Percentiles rank a stretch among this genome's conserved stretches.
phyloP scores from a whole-genome alignment of 495 filamentous ascomycete species.

The Lasiosphaeria miniovina region DNA sequence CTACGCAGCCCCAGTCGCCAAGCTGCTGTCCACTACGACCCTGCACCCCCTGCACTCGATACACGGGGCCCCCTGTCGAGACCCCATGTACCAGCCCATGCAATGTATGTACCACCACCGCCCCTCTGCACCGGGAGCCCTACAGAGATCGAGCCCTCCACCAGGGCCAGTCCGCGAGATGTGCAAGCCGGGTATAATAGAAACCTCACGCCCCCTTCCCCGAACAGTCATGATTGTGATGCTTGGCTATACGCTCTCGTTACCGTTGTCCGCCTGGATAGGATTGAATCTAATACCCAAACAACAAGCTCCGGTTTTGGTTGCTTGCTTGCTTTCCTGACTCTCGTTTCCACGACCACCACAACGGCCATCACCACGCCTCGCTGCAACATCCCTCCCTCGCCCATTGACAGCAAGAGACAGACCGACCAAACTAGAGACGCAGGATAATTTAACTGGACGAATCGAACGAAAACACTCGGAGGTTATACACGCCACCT shows the following conservation, averaged over 20 bases:
- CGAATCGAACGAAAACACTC: not conserved
- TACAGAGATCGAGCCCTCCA: conserved; percentile 34
- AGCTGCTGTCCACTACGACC: conserved; percentile 7
- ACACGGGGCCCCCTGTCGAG: not conserved
- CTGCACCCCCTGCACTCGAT: conserved; percentile 5
- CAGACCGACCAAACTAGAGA: too few relatives aligned
- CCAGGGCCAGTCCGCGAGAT: conserved; percentile 28
- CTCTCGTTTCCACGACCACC: conserved; percentile 10
- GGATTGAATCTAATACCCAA: conserved; percentile 7
- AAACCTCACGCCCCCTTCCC: conserved; percentile 28
- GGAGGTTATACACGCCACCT: too few relatives aligned
- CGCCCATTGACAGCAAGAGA: not conserved
- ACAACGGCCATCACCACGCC: conserved; percentile 4
- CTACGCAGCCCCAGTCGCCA: conserved; percentile 20
- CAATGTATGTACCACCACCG: conserved; percentile 25
- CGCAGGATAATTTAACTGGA: too few relatives aligned
- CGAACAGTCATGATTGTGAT: conserved; percentile 1
- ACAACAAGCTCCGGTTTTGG: conserved; percentile 7
- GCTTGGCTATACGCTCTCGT: conserved; percentile 4
- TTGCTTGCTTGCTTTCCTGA: conserved; percentile 2
- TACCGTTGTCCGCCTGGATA: conserved; percentile 10
- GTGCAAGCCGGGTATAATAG: conserved; percentile 30
- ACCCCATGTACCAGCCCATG: conserved; percentile 22
- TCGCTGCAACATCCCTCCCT: not conserved
- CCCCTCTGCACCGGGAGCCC: conserved; percentile 29